These are phyloP conservation scores for Niveomyces coronatus DNA, from an alignment of 2,329 filamentous ascomycete genomes.

Conservation along the genomic window DNA sequence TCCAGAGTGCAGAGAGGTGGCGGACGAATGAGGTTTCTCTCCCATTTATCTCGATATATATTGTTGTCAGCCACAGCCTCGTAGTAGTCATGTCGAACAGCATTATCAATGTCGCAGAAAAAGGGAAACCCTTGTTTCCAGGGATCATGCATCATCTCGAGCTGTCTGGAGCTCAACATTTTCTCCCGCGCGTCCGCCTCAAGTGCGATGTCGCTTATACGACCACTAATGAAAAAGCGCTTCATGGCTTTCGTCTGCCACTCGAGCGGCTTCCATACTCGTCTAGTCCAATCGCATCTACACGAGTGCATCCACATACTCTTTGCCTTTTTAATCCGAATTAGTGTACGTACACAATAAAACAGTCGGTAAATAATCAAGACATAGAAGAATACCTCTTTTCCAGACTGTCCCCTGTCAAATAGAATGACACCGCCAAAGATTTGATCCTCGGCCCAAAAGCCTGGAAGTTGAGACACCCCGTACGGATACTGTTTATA, in stretches of 20 bases:
- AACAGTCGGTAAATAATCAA: neutral
- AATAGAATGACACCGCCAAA: constrained; percentile 21
- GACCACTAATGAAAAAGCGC: neutral
- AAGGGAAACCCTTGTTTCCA: constrained; percentile 2
- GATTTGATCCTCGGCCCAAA: constrained; percentile 20
- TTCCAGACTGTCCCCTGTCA: constrained; percentile 12
- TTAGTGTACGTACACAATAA: neutral
- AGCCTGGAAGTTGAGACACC: constrained; percentile 13
- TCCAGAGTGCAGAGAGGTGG: neutral
- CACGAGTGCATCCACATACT: constrained; percentile 1
- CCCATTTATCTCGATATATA: constrained; percentile 4
- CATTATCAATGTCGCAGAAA: constrained; percentile 5
- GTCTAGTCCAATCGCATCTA: neutral
- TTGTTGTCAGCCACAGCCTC: constrained; percentile 1
- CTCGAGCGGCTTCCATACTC: constrained; percentile 4
- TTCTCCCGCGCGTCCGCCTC: neutral
- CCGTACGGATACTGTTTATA: constrained; percentile 18
- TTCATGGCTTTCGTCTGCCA: constrained; percentile 2
- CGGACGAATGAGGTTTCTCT: neutral
- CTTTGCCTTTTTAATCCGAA: neutral
- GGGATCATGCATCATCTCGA: neutral
- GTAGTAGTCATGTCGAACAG: neutral
- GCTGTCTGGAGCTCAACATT: neutral
- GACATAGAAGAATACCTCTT: neutral
- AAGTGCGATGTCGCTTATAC: neutral